Evolutionary conservation across 208 protist genomes (phyloP), one percentile per base, ranked within the genome.

Genomic region (Leishmania gerbilli): DNA sequence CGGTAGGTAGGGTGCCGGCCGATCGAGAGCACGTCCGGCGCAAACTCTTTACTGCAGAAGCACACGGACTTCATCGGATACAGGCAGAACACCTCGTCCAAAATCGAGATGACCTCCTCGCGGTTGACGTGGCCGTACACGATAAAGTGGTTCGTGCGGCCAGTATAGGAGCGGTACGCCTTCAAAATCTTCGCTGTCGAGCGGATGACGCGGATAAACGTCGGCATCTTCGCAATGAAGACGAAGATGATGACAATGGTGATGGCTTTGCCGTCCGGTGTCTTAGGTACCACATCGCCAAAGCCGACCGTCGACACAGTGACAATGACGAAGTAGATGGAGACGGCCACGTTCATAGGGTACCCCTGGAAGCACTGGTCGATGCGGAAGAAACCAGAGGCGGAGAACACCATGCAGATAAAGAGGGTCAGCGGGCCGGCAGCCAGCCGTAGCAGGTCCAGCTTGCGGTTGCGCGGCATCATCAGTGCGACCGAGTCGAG

Each of bases 21-120:
- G 72, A 97, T 91, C 40, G 90, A 82, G 6, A 89, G 31, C 13
- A 97, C 94, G 71, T 97, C 91, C 34, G 79, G 71, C 15, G 84
- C 31, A 74, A 95, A 95, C 27, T 79, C 81, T 71, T 87, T 94
- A 71, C 94, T 95, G 77, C 94, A 97, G 84, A 97, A 97, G 82
- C 92, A 95, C 11, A 97, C 92, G 1, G 89, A 84, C 81, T 96
- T 97, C 86, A 92, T 93, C 49, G 91, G 94, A 82, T 97, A 94
- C 15, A 97, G 80, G 58, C 81, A 89, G 69, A 97, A 92, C 17
- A 97, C 92, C 84, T 97, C 94, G 71, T 97, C 94, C 21, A 97
- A 80, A 37, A 96, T 92, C 4, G 94, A 93, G 19, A 95, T 85
- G 42, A 83, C 91, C 65, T 97, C 92, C 72, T 95, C 89, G 31